Evolutionary conservation across 2,329 filamentous ascomycete species (phyloP).

Genomic region (Cephalotrichum gorgonifer): DNA sequence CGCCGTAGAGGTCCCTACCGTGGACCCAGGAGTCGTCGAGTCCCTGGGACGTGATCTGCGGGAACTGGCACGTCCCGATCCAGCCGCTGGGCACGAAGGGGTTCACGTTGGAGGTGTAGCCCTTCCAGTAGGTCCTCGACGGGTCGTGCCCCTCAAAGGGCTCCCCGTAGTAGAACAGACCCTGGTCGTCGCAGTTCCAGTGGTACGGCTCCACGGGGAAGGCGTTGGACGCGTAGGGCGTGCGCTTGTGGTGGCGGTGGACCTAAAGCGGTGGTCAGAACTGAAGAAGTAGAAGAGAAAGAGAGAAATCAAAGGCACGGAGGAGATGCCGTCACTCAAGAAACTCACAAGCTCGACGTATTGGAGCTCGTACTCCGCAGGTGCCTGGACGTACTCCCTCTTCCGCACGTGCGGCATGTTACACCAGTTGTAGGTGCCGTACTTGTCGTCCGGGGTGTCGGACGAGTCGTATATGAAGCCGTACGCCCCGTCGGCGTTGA

Average conservation of each 20-base stretch:
- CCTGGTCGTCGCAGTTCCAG: constrained; percentile 64
- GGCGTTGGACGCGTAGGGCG: constrained; percentile 66
- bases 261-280: constrained; percentile 33
- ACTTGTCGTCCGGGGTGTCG: constrained; percentile 38
- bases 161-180: constrained; percentile 58
- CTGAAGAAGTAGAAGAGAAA: not conserved
- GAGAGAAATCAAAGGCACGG: not conserved
- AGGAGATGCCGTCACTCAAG: too few species aligned
- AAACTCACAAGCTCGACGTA: constrained; percentile 64
- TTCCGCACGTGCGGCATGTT: constrained; percentile 78
- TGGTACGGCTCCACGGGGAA: constrained; percentile 63
- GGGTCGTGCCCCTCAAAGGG: constrained; percentile 38
- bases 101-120: constrained; percentile 51
- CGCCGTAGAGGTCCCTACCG: constrained; percentile 64
- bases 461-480: constrained; percentile 68
- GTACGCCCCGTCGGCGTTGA: constrained; percentile 53
- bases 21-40: constrained; percentile 68
- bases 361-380: constrained; percentile 48
- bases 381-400: constrained; percentile 49
- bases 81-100: constrained; percentile 58
- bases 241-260: constrained; percentile 77
- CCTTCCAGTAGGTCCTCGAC: constrained; percentile 54
- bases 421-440: constrained; percentile 69
- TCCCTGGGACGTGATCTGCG: constrained; percentile 64
- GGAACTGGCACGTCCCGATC: constrained; percentile 67